A percentile compares a stretch with the other conserved stretches of the same genome.
These are phyloP conservation scores for Nemania sp. DNA, from an alignment of 2,329 filamentous ascomycete species.

Conservation along the genomic window DNA sequence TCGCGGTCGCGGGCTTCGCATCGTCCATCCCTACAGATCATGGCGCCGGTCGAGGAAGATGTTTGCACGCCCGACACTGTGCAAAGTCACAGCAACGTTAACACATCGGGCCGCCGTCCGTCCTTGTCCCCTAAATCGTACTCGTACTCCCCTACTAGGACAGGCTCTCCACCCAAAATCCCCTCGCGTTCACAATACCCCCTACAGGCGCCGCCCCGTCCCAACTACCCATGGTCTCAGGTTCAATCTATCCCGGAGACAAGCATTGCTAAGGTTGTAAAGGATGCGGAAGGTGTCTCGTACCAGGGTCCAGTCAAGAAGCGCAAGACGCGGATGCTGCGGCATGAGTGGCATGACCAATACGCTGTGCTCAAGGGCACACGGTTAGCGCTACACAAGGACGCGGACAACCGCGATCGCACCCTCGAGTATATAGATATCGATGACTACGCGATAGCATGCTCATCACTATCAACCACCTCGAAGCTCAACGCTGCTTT, in stretches of 20 bases:
- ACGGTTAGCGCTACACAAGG: slow-evolving; percentile 75
- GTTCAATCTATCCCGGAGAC: slow-evolving; percentile 38
- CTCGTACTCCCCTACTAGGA: slow-evolving; percentile 33
- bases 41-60: slow-evolving; percentile 72
- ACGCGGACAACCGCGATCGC: slow-evolving; percentile 51
- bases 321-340: slow-evolving; percentile 84
- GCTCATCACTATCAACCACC: slow-evolving; percentile 72
- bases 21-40: slow-evolving; percentile 68
- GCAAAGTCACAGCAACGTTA: slow-evolving; percentile 29
- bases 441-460: slow-evolving; percentile 85
- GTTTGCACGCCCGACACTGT: slow-evolving; percentile 45
- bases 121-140: slow-evolving; percentile 40
- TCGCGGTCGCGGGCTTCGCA: slow-evolving; percentile 58
- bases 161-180: slow-evolving; percentile 40
- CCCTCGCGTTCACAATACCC: slow-evolving; percentile 40
- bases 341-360: slow-evolving; percentile 91
- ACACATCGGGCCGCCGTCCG: slow-evolving; percentile 43
- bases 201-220: slow-evolving; percentile 56
- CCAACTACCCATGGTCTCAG: slow-evolving; percentile 60
- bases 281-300: slow-evolving; percentile 56
- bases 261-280: slow-evolving; percentile 36
- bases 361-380: slow-evolving; percentile 85
- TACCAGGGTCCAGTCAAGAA: slow-evolving; percentile 93
- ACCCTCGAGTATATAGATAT: slow-evolving; percentile 82
- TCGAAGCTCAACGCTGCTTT: slow-evolving; percentile 87